phyloP scores from a whole-genome alignment of 2,329 filamentous ascomycete genomes.

The Fusarium goolgardi region DNA sequence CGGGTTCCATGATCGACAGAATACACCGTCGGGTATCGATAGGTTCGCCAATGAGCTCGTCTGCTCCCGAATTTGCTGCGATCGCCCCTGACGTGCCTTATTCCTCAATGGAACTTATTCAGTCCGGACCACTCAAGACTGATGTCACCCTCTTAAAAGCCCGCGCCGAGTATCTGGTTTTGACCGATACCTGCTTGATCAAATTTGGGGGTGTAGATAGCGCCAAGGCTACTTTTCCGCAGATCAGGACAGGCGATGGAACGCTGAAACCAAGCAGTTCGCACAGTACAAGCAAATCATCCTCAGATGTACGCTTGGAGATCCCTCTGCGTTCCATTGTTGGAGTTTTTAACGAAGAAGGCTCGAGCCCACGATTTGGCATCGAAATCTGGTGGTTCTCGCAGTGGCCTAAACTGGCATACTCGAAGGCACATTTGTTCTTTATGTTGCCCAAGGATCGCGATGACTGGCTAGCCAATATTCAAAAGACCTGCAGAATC shows the following conservation, averaged over 20 bases:
- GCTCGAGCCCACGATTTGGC: conserved; percentile 61
- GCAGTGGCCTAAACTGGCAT: conserved; percentile 57
- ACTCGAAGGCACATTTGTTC: conserved; percentile 61
- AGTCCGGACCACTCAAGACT: conserved; percentile 61
- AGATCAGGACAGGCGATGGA: conserved; percentile 51
- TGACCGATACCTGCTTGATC: conserved; percentile 63
- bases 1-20: conserved; percentile 56
- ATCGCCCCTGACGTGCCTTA: conserved; percentile 50
- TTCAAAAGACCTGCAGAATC: conserved; percentile 57
- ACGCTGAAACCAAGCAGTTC: conserved; percentile 39
- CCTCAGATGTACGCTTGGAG: conserved; percentile 56
- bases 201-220: conserved; percentile 62
- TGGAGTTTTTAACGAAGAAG: conserved; percentile 64
- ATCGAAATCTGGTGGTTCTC: conserved; percentile 69
- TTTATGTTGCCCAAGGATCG: conserved; percentile 62
- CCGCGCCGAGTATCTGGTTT: conserved; percentile 63
- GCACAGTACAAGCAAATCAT: conserved; percentile 48
- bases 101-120: conserved; percentile 55
- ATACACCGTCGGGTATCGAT: conserved; percentile 57
- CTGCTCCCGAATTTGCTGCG: conserved; percentile 48
- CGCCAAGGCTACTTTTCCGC: conserved; percentile 61
- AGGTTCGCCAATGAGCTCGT: conserved; percentile 50
- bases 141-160: conserved; percentile 63
- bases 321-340: conserved; percentile 64
- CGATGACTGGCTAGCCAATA: conserved; percentile 62